Evolutionary conservation across 192 early-diverging fungal genomes (phyloP).

Genomic region (Funneliformis mosseae): DNA sequence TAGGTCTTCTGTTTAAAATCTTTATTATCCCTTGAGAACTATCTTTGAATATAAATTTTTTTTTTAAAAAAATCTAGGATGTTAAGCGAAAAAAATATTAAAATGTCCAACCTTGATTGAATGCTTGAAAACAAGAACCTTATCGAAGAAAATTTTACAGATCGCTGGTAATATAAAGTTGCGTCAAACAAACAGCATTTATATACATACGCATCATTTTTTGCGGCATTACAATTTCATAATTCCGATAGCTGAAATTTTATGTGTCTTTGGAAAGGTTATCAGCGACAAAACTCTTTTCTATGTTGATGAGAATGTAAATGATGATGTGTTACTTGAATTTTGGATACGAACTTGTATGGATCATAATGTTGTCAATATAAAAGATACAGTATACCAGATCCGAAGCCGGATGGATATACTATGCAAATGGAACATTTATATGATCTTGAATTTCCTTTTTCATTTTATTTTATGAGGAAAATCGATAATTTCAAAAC

Average conservation of each 20-base stretch:
- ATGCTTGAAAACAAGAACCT: slow-evolving; percentile 1
- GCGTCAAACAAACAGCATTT: slow-evolving; percentile 24
- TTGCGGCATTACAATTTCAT: slow-evolving; percentile 15
- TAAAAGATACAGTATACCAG: slow-evolving; percentile 2
- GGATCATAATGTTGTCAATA: slow-evolving; percentile 27
- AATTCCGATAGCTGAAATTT: slow-evolving; percentile 22
- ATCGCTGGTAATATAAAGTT: slow-evolving; percentile 26
- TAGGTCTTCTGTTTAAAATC: not conserved
- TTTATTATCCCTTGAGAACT: not conserved
- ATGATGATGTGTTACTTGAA: not conserved
- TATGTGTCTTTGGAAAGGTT: slow-evolving; percentile 30
- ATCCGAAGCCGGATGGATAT: slow-evolving; percentile 27
- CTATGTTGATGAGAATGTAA: not conserved
- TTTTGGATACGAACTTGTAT: slow-evolving; percentile 15
- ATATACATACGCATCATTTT: slow-evolving; percentile 25
- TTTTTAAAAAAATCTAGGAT: not conserved
- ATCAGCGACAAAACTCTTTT: slow-evolving; percentile 23
- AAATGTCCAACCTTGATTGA: slow-evolving; percentile 2
- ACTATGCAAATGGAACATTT: not conserved
- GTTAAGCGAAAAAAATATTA: slow-evolving; percentile 2
- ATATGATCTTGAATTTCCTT: slow-evolving; percentile 27
- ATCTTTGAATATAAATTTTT: not conserved
- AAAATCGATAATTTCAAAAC: slow-evolving; percentile 26
- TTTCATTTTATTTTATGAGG: slow-evolving; percentile 31
- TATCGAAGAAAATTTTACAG: not conserved